These are phyloP conservation scores for Fusarium avenaceum DNA, from an alignment of 2,329 filamentous ascomycete genomes.

Conservation along the genomic window DNA sequence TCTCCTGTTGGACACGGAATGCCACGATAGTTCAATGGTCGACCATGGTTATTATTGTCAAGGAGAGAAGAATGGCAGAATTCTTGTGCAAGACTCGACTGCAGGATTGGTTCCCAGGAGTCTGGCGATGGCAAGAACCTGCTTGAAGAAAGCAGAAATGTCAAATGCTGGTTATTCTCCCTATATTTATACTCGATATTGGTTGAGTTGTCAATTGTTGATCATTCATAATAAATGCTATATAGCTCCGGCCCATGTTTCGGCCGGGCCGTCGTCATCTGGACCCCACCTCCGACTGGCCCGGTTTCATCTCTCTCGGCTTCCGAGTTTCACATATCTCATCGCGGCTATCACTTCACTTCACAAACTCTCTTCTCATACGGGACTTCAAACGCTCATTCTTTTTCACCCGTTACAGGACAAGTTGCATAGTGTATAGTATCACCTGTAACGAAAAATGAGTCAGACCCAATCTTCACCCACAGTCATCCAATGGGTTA, in stretches of 20 bases:
- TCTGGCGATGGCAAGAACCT: slow-evolving; percentile 25
- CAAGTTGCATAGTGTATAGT: background rate
- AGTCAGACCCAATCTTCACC: slow-evolving; percentile 41
- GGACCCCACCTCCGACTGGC: slow-evolving; percentile 37
- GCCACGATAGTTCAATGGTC: slow-evolving; percentile 7
- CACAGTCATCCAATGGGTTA: slow-evolving; percentile 69
- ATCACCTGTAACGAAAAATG: slow-evolving; percentile 25
- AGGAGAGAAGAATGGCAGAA: slow-evolving; percentile 24
- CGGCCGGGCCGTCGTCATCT: slow-evolving; percentile 17
- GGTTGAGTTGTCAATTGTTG: too few species aligned
- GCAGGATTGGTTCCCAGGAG: slow-evolving; percentile 26
- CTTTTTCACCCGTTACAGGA: background rate
- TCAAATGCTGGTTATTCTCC: background rate
- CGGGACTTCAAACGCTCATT: slow-evolving; percentile 12
- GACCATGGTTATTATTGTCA: slow-evolving; percentile 22
- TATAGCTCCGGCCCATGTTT: slow-evolving; percentile 36
- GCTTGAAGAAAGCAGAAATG: slow-evolving; percentile 2
- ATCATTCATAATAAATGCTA: background rate
- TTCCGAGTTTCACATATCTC: slow-evolving; percentile 43
- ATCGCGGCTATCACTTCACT: slow-evolving; percentile 1
- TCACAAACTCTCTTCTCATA: slow-evolving; percentile 5
- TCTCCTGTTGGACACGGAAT: slow-evolving; percentile 32
- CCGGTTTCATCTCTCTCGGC: slow-evolving; percentile 36
- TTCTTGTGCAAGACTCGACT: slow-evolving; percentile 39
- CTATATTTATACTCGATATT: slow-evolving; percentile 9